Evolutionary conservation across 768 basidiomycete genomes (phyloP).

Genomic region (Lactarius trivialis): DNA sequence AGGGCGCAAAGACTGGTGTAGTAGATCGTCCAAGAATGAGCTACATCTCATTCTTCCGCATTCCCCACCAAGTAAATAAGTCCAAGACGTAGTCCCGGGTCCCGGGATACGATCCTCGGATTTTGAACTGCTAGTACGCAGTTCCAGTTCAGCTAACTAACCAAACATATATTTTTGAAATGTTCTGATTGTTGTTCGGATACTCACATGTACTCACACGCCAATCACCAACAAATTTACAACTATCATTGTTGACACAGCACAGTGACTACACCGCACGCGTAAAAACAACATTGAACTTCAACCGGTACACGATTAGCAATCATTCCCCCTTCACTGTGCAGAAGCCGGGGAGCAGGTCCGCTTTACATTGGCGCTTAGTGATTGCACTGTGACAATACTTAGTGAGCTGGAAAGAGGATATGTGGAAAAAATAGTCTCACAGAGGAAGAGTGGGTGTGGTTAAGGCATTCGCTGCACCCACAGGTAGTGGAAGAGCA

Average conservation of each 20-base stretch:
- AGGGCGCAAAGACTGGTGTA: too few species aligned
- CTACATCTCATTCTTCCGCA: too few species aligned
- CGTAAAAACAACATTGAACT: not conserved
- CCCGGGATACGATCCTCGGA: too few species aligned
- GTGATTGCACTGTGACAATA: not conserved
- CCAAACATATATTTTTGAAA: too few species aligned
- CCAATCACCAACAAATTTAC: not conserved
- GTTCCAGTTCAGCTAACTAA: not conserved
- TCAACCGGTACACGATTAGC: not conserved
- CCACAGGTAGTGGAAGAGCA: constrained; percentile 9
- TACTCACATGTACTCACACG: not conserved
- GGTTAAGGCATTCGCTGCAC: constrained; percentile 15
- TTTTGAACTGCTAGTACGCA: too few species aligned
- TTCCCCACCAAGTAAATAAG: too few species aligned
- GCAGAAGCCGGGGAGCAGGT: not conserved
- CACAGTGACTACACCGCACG: not conserved
- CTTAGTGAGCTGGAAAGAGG: not conserved
- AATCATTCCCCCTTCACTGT: not conserved
- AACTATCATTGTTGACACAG: not conserved
- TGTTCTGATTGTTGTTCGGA: too few species aligned
- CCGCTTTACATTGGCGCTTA: not conserved
- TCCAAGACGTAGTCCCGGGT: too few species aligned
- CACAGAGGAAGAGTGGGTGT: not conserved
- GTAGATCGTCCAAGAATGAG: too few species aligned
- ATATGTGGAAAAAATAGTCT: not conserved